phyloP scores from a whole-genome alignment of 2,329 filamentous ascomycete genomes.

The Magnaporthiopsis incrustans region DNA sequence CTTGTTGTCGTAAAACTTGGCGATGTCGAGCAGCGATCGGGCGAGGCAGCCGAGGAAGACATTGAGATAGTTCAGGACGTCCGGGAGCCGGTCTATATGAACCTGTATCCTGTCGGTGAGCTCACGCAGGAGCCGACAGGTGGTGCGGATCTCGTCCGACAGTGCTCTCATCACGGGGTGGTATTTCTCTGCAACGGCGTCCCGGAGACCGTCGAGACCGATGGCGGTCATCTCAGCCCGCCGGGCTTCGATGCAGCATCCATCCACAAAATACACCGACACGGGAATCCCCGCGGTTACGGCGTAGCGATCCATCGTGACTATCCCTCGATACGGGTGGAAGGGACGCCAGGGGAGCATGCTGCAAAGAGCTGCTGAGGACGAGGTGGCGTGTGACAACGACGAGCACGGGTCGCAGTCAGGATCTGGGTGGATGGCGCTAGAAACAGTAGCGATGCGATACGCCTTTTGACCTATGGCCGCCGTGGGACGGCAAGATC shows the following conservation, averaged over 20 bases:
- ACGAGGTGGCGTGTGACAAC: not conserved
- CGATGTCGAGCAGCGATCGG: conserved; percentile 46
- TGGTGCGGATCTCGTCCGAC: conserved; percentile 36
- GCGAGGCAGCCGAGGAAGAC: conserved; percentile 48
- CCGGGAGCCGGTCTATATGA: conserved; percentile 39
- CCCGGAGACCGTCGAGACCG: conserved; percentile 41
- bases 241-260: conserved; percentile 47
- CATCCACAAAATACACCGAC: conserved; percentile 32
- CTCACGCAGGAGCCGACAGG: conserved; percentile 40
- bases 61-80: conserved; percentile 47
- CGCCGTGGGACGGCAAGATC: not conserved
- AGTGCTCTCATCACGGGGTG: conserved; percentile 39
- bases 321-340: not conserved
- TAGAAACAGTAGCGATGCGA: not conserved
- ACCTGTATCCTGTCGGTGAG: conserved; percentile 46
- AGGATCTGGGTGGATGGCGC: not conserved
- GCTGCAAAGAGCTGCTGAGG: not conserved
- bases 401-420: not conserved
- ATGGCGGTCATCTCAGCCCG: conserved; percentile 39
- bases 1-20: conserved; percentile 40
- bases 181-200: conserved; percentile 32
- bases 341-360: not conserved
- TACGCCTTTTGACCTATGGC: not conserved
- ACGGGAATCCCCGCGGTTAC: not conserved
- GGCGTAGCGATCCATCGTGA: conserved; percentile 4